Conservation (phyloP, 2,329 filamentous ascomycete genomes). For the Venturia aucupariae region DNA sequence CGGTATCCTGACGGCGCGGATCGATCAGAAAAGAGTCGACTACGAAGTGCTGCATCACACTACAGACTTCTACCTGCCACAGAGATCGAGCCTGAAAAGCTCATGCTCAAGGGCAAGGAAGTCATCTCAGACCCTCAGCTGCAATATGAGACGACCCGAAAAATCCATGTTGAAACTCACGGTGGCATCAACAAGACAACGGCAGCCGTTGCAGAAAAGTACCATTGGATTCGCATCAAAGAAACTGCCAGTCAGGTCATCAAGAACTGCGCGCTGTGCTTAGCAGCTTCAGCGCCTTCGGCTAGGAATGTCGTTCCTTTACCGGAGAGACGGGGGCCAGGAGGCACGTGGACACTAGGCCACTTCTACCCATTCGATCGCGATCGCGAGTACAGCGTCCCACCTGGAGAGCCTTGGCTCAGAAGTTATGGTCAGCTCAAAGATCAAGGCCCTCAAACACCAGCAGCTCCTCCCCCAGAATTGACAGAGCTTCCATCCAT, state of each 20-base stretch:
- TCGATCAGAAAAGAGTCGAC: slow-evolving; percentile 87
- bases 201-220: slow-evolving; percentile 83
- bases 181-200: slow-evolving; percentile 98
- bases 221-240: slow-evolving; percentile 97
- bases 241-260: slow-evolving; percentile 94
- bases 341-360: neutral
- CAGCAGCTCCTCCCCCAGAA: neutral
- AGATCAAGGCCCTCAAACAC: neutral
- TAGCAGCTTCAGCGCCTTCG: slow-evolving; percentile 2
- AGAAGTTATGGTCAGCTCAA: slow-evolving; percentile 5
- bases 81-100: slow-evolving; percentile 50
- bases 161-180: slow-evolving; percentile 66
- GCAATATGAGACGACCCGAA: slow-evolving; percentile 82
- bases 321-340: neutral
- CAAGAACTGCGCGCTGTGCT: slow-evolving; percentile 76
- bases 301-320: neutral
- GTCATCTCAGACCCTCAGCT: slow-evolving; percentile 82
- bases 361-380: slow-evolving; percentile 6
- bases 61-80: slow-evolving; percentile 63
- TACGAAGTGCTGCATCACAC: slow-evolving; percentile 83
- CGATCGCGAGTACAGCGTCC: slow-evolving; percentile 11
- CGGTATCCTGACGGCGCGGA: slow-evolving; percentile 91
- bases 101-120: slow-evolving; percentile 97
- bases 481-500: neutral
- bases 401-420: slow-evolving; percentile 10